Conservation (phyloP, 805 yeast genomes). For the Spathaspora girioi region DNA sequence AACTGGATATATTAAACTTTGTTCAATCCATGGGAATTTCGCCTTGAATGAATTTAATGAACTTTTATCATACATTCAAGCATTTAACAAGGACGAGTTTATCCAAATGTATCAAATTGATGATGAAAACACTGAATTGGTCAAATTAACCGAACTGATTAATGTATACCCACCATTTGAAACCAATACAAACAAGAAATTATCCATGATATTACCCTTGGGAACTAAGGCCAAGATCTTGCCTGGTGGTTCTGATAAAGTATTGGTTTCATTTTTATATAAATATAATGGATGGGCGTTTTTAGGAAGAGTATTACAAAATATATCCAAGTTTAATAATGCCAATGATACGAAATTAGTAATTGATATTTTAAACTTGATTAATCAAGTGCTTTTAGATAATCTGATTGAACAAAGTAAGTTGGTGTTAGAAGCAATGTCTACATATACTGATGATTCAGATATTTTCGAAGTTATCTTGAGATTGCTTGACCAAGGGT, state of each 20-base stretch:
- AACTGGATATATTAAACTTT: conserved; percentile 56
- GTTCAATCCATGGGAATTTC: conserved; percentile 60
- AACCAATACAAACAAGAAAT: conserved; percentile 29
- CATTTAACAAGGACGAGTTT: conserved; percentile 37
- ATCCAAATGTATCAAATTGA: conserved; percentile 42
- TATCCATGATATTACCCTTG: conserved; percentile 38
- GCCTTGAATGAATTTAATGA: conserved; percentile 61
- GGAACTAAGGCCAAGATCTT: conserved; percentile 73
- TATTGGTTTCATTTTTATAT: conserved; percentile 63
- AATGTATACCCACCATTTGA: conserved; percentile 59
- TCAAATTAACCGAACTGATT: conserved; percentile 45
- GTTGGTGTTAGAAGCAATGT: conserved; percentile 37
- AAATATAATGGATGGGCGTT: conserved; percentile 85
- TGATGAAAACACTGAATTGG: conserved; percentile 49
- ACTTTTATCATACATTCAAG: conserved; percentile 60
- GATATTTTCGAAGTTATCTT: conserved; percentile 62
- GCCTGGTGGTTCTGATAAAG: conserved; percentile 35
- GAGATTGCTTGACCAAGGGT: conserved; percentile 63
- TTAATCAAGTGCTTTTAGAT: conserved; percentile 44
- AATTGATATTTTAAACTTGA: conserved; percentile 47
- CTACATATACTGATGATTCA: conserved; percentile 47
- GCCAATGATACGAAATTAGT: conserved; percentile 35
- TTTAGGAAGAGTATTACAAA: conserved; percentile 74
- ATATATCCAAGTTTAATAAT: conserved; percentile 43
- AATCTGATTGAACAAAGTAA: conserved; percentile 26